phyloP scores from a whole-genome alignment of 2,329 filamentous ascomycete genomes.

The Magnaporthiopsis poae region DNA sequence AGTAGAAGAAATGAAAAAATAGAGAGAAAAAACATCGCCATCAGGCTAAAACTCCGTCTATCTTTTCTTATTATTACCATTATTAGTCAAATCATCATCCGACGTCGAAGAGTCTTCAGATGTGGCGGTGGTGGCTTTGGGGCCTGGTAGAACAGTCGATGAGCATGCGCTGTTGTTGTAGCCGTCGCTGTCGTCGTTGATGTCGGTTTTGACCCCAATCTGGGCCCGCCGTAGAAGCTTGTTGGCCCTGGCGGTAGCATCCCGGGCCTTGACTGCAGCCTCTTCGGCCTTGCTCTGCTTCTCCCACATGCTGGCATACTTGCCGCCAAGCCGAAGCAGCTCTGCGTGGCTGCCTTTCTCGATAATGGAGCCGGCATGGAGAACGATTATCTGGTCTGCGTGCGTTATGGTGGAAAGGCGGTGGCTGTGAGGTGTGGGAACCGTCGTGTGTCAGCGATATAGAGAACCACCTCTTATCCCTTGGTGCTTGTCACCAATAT shows the following conservation, averaged over 20 bases:
- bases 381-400: constrained; percentile 19
- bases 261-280: constrained; percentile 50
- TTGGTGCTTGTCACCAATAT: neutral
- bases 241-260: constrained; percentile 31
- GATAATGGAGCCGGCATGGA: constrained; percentile 16
- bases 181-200: constrained; percentile 34
- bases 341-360: constrained; percentile 49
- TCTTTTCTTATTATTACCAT: constrained; percentile 6
- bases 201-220: constrained; percentile 25
- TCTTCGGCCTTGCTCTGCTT: constrained; percentile 74
- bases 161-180: constrained; percentile 37
- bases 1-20: constrained; percentile 10
- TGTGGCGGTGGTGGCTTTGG: constrained; percentile 6
- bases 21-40: constrained; percentile 1
- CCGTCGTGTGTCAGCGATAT: neutral
- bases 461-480: too few relatives aligned
- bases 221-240: constrained; percentile 41
- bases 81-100: constrained; percentile 5
- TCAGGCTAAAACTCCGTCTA: neutral
- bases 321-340: constrained; percentile 58
- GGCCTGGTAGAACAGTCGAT: constrained; percentile 28
- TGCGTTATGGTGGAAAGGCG: constrained; percentile 56
- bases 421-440: constrained; percentile 43
- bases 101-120: constrained; percentile 13
- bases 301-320: constrained; percentile 78